phyloP scores from a whole-genome alignment of 2,329 filamentous ascomycete genomes.

The Paraphaeosphaeria minitans region DNA sequence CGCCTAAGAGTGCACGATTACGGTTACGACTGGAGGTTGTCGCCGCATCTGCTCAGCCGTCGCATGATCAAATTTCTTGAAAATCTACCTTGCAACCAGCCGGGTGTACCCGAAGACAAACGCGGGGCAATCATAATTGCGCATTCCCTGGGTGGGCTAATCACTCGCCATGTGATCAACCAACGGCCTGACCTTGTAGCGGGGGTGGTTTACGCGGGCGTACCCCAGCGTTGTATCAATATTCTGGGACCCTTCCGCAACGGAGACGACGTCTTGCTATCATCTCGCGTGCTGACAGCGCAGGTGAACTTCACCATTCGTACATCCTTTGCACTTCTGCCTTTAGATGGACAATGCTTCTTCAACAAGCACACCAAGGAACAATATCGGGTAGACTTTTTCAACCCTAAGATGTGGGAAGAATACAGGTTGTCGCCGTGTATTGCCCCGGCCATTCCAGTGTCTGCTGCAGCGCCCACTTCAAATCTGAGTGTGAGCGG shows the following conservation, averaged over 20 bases:
- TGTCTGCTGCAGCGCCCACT: conserved; percentile 45
- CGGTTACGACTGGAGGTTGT: conserved; percentile 93
- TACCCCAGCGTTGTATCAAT: conserved; percentile 85
- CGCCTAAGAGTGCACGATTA: conserved; percentile 84
- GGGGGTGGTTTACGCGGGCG: conserved; percentile 83
- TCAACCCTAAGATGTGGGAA: conserved; percentile 78
- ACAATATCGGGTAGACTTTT: conserved; percentile 83
- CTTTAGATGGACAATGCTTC: conserved; percentile 86
- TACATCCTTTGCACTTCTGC: conserved; percentile 82
- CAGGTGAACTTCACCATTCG: conserved; percentile 92
- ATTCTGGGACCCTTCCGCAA: conserved; percentile 88
- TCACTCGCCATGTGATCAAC: conserved; percentile 88
- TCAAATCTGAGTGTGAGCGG: conserved; percentile 49
- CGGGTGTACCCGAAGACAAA: conserved; percentile 56
- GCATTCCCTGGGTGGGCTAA: conserved; percentile 85
- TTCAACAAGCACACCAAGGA: conserved; percentile 81
- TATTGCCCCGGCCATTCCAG: conserved; percentile 69
- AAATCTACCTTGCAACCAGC: conserved; percentile 73
- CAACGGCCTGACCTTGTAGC: conserved; percentile 82
- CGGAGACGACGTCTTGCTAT: conserved; percentile 89
- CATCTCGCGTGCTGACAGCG: conserved; percentile 85
- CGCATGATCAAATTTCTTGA: conserved; percentile 76
- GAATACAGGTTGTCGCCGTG: conserved; percentile 80
- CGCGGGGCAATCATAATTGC: conserved; percentile 81
- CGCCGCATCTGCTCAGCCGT: conserved; percentile 74